Evolutionary conservation across 192 early-diverging fungal species (phyloP).

Genomic region (Backusella westeae): DNA sequence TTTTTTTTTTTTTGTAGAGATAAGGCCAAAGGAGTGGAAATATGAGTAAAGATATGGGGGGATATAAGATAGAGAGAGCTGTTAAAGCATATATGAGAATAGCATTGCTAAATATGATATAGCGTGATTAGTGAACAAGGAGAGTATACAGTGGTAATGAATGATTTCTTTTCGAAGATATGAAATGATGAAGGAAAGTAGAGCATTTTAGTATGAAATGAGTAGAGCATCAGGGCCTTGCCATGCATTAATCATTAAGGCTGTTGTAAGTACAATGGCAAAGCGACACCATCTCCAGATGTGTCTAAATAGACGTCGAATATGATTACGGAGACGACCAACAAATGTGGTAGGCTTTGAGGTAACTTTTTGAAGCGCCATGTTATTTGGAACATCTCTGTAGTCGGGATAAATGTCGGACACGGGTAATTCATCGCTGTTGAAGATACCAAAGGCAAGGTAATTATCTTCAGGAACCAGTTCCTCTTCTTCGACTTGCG

Average conservation of each 20-base stretch:
- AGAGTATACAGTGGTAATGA: not conserved
- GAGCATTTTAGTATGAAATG: not conserved
- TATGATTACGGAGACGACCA: conserved; percentile 15
- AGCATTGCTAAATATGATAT: not conserved
- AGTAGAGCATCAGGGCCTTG: conserved; percentile 45
- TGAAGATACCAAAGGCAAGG: not conserved
- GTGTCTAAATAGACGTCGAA: conserved; percentile 31
- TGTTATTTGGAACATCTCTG: not conserved
- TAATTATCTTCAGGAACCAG: not conserved
- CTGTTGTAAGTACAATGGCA: conserved; percentile 45
- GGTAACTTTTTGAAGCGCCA: not conserved
- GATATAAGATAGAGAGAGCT: not conserved
- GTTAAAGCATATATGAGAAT: not conserved
- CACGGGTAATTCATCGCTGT: not conserved
- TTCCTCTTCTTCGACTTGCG: not conserved
- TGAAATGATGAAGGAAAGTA: not conserved
- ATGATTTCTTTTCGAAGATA: not conserved
- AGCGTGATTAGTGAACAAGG: not conserved
- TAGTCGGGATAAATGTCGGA: conserved; percentile 17
- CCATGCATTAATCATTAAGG: conserved; percentile 49
- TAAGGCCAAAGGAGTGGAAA: not conserved
- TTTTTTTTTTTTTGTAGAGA: not conserved
- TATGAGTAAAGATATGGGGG: not conserved
- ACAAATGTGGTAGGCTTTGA: conserved; percentile 5
- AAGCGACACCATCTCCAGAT: conserved; percentile 61